Percentiles rank a stretch among this genome's conserved stretches.
These are phyloP conservation scores for Arbutus unedo DNA, from an alignment of 148 eudicot genomes.

Conservation along the genomic window DNA sequence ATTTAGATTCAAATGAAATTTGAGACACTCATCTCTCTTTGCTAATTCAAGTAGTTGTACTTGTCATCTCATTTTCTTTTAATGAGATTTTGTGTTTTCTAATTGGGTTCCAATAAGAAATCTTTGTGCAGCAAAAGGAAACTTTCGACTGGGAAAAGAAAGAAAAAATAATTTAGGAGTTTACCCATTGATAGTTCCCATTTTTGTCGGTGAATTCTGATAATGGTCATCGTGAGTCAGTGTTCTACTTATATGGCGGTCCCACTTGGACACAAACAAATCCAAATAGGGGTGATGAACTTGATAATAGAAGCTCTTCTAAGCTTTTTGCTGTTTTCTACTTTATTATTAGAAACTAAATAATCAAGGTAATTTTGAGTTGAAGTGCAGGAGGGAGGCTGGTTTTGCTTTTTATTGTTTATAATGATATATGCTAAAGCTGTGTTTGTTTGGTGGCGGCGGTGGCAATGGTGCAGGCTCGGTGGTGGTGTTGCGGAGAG, in stretches of 20 bases:
- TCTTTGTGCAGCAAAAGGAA: not conserved
- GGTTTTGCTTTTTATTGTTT: not conserved
- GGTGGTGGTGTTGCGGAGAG: conserved; percentile 64
- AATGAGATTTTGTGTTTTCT: not conserved
- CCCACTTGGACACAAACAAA: not conserved
- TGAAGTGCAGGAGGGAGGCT: not conserved
- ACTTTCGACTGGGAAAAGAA: not conserved
- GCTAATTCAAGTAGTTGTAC: not conserved
- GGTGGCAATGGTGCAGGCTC: conserved; percentile 42
- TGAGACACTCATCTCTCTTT: not conserved
- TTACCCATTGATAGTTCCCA: too few species aligned
- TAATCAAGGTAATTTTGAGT: not conserved
- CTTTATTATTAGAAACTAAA: not conserved
- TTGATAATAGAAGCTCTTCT: not conserved
- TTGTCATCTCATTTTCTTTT: not conserved
- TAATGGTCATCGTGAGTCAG: not conserved
- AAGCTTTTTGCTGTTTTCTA: not conserved
- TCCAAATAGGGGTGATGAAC: not conserved
- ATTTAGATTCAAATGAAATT: not conserved
- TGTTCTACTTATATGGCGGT: not conserved
- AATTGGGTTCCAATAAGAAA: not conserved
- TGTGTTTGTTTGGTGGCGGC: not conserved
- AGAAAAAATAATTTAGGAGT: not conserved
- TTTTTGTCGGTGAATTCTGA: not conserved
- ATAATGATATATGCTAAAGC: not conserved